phyloP scores from a whole-genome alignment of 306 rosid species.

The Cicer chorassanicum region DNA sequence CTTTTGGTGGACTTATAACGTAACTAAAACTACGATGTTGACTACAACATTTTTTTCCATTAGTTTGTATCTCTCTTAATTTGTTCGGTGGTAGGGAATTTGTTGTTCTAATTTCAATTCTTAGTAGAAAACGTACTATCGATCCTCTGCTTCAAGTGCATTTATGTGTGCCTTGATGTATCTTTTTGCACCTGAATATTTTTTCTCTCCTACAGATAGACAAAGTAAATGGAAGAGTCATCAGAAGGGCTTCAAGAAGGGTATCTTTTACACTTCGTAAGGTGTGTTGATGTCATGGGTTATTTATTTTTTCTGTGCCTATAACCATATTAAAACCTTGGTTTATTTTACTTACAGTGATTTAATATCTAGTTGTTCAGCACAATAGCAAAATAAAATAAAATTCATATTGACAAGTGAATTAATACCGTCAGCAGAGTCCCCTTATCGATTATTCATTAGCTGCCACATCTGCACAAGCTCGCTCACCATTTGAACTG shows the following conservation, averaged over 20 bases:
- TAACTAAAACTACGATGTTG: constrained; percentile 16
- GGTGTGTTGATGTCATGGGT: constrained; percentile 53
- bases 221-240: constrained; percentile 61
- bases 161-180: constrained; percentile 26
- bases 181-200: constrained; percentile 30
- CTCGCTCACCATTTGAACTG: no score
- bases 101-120: constrained; percentile 6
- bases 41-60: background rate
- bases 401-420: background rate
- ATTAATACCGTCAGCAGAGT: background rate
- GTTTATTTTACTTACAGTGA: constrained; percentile 7
- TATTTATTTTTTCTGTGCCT: constrained; percentile 16
- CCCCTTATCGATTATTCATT: background rate
- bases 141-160: background rate
- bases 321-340: background rate
- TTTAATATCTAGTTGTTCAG: constrained; percentile 16
- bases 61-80: constrained; percentile 16
- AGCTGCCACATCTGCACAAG: background rate
- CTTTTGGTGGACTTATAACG: constrained; percentile 14
- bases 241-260: constrained; percentile 80
- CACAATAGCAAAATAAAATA: constrained; percentile 8
- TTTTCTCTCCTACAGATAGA: constrained; percentile 61
- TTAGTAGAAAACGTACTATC: background rate
- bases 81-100: constrained; percentile 6
- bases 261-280: constrained; percentile 85